Conservation (phyloP, 805 yeast species). For the Starmerella gropengiesseri region DNA sequence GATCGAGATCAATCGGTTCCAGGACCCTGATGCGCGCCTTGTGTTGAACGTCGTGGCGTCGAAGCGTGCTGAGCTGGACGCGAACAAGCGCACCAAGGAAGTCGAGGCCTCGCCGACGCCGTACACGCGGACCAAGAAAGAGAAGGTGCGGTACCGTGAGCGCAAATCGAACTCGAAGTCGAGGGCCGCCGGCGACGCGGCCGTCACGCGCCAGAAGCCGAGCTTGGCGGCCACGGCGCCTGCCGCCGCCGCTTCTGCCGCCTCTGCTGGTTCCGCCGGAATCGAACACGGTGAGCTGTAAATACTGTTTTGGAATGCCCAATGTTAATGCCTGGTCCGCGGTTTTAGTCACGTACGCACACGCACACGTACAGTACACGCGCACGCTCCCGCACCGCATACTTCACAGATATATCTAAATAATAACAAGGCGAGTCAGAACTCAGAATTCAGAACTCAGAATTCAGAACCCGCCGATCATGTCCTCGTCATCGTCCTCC, state of each 20-base stretch:
- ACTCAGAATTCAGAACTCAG: too few relatives aligned
- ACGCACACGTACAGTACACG: too few relatives aligned
- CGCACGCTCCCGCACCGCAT: too few relatives aligned
- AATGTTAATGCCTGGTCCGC: too few relatives aligned
- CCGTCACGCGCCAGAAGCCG: conserved; percentile 16
- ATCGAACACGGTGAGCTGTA: conserved; percentile 7
- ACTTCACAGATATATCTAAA: too few relatives aligned
- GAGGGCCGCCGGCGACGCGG: too few relatives aligned
- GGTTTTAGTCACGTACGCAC: too few relatives aligned
- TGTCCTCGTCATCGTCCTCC: conserved; percentile 26
- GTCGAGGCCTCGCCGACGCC: background rate
- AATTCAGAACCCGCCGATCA: conserved; percentile 7
- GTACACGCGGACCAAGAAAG: background rate
- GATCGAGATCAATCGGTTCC: conserved; percentile 5
- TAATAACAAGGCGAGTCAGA: too few relatives aligned
- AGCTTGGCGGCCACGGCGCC: background rate
- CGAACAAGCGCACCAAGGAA: conserved; percentile 11
- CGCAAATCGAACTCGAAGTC: conserved; percentile 3
- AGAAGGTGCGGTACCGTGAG: conserved; percentile 5
- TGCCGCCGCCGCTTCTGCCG: background rate
- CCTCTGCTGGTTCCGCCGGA: too few relatives aligned
- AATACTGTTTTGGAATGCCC: background rate
- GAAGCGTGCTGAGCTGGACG: background rate
- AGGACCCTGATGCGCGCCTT: conserved; percentile 1
- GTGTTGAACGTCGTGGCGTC: conserved; percentile 1